Evolutionary conservation across 805 yeast species (phyloP).

Genomic region (Saturnispora kantuleensis): DNA sequence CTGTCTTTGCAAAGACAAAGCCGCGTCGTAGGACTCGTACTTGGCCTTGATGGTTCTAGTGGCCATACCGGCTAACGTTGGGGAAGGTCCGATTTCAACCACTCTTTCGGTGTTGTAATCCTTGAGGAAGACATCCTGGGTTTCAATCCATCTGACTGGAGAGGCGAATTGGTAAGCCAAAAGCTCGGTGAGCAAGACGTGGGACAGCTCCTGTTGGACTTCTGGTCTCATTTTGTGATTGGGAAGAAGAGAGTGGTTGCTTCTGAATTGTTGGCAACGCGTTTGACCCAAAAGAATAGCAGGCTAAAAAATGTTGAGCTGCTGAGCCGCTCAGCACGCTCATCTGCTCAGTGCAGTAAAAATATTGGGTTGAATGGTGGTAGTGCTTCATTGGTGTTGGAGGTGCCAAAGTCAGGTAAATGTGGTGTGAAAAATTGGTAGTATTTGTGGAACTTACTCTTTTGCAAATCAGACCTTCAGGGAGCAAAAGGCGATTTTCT

Average conservation of each 20-base stretch:
- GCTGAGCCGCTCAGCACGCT: too few species aligned
- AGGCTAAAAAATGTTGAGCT: neutral
- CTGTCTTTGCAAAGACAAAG: constrained; percentile 86
- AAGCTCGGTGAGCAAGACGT: constrained; percentile 85
- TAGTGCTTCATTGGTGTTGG: too few species aligned
- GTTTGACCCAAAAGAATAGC: neutral
- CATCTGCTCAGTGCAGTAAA: too few species aligned
- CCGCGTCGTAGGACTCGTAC: constrained; percentile 97
- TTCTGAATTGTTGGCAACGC: neutral
- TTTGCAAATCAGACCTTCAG: too few species aligned
- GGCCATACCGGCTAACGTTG: constrained; percentile 98
- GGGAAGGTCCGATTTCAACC: constrained; percentile 98
- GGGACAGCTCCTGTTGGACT: constrained; percentile 95
- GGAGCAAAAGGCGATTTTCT: too few species aligned
- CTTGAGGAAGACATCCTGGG: constrained; percentile 94
- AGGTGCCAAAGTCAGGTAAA: too few species aligned
- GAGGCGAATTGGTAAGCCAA: constrained; percentile 98
- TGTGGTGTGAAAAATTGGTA: too few species aligned
- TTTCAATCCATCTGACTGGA: constrained; percentile 98
- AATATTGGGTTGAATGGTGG: too few species aligned
- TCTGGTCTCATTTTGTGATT: constrained; percentile 65
- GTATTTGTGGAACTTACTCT: too few species aligned
- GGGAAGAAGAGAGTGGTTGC: neutral
- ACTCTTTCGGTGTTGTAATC: constrained; percentile 94
- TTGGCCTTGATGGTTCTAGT: constrained; percentile 89